These are phyloP conservation scores for Leptosphaerulina australis DNA, from an alignment of 2,329 filamentous ascomycete species.

Conservation along the genomic window DNA sequence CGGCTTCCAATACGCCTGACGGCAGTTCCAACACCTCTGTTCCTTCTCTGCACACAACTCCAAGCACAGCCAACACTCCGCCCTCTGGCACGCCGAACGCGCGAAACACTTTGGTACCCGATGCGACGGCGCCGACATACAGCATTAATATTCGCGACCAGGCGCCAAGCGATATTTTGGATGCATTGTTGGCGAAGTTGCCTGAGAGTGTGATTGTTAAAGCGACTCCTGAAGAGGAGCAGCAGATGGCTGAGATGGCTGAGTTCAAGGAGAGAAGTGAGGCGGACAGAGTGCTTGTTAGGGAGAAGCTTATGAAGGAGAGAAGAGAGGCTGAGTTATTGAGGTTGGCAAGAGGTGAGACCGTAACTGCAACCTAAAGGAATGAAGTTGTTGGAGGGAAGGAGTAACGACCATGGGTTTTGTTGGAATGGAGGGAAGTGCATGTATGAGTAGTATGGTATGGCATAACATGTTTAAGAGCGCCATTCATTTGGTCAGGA, in stretches of 20 bases:
- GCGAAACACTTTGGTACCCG: constrained; percentile 35
- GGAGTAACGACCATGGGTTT: too few species aligned
- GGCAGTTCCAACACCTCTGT: constrained; percentile 15
- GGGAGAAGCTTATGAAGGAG: constrained; percentile 61
- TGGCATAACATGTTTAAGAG: neutral
- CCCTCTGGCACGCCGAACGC: constrained; percentile 30
- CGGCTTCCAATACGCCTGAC: constrained; percentile 16
- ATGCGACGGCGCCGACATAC: constrained; percentile 48
- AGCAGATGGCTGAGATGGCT: constrained; percentile 63
- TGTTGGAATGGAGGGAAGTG: neutral
- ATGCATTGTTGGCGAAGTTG: constrained; percentile 66
- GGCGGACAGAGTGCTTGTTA: constrained; percentile 61
- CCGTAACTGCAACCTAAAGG: constrained; percentile 10
- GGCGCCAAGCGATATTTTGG: constrained; percentile 66
- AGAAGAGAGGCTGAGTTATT: constrained; percentile 67
- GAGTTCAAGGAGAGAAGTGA: constrained; percentile 59
- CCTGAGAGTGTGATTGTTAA: constrained; percentile 62
- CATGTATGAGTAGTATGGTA: constrained; percentile 1
- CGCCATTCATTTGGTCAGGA: too few species aligned
- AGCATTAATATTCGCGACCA: constrained; percentile 65
- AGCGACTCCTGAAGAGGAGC: constrained; percentile 65
- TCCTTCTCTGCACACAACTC: constrained; percentile 26
- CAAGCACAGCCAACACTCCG: constrained; percentile 15
- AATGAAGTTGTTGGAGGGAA: too few species aligned
- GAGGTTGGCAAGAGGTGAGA: constrained; percentile 58